A percentile compares a stretch with the other conserved stretches of the same genome.
Evolutionary conservation across 2,329 filamentous ascomycete genomes (phyloP).

Genomic region (Teratosphaeriaceae sp.): DNA sequence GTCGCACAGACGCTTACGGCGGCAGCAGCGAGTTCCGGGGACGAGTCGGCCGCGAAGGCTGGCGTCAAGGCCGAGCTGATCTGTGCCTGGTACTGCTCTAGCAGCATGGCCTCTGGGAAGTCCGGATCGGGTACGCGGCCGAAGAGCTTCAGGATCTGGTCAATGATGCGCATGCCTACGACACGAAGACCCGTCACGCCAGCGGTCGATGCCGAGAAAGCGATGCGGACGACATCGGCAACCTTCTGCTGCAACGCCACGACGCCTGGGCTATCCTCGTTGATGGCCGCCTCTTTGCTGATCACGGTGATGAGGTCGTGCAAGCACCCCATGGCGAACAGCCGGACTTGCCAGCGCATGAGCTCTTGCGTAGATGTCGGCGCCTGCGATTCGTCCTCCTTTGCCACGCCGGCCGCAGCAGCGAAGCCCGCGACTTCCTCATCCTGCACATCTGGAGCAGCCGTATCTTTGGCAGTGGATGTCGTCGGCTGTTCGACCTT

Average conservation of each 20-base stretch:
- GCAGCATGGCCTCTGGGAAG: slow-evolving; percentile 90
- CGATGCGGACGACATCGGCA: slow-evolving; percentile 91
- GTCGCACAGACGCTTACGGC: slow-evolving; percentile 97
- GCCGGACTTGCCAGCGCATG: slow-evolving; percentile 89
- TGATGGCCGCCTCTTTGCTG: slow-evolving; percentile 68
- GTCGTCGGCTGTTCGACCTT: slow-evolving; percentile 50
- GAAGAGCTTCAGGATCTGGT: slow-evolving; percentile 90
- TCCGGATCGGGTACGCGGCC: slow-evolving; percentile 93
- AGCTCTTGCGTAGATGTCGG: slow-evolving; percentile 64
- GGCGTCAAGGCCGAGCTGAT: slow-evolving; percentile 95
- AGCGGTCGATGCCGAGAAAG: slow-evolving; percentile 94
- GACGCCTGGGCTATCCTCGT: slow-evolving; percentile 73
- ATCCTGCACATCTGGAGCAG: slow-evolving; percentile 75
- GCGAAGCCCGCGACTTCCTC: slow-evolving; percentile 97
- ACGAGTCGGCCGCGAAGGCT: slow-evolving; percentile 92
- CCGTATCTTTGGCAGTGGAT: slow-evolving; percentile 38
- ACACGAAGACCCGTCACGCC: slow-evolving; percentile 85
- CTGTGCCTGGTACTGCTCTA: slow-evolving; percentile 98
- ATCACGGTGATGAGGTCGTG: slow-evolving; percentile 75
- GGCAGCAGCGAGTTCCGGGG: slow-evolving; percentile 88
- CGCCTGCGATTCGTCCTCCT: slow-evolving; percentile 34
- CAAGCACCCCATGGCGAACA: slow-evolving; percentile 86
- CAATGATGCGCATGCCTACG: slow-evolving; percentile 88
- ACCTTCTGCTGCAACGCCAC: slow-evolving; percentile 72
- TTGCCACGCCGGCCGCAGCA: slow-evolving; percentile 55